Conservation (phyloP, 176 grass and related monocot genomes). For the Elaeis guineensis region DNA sequence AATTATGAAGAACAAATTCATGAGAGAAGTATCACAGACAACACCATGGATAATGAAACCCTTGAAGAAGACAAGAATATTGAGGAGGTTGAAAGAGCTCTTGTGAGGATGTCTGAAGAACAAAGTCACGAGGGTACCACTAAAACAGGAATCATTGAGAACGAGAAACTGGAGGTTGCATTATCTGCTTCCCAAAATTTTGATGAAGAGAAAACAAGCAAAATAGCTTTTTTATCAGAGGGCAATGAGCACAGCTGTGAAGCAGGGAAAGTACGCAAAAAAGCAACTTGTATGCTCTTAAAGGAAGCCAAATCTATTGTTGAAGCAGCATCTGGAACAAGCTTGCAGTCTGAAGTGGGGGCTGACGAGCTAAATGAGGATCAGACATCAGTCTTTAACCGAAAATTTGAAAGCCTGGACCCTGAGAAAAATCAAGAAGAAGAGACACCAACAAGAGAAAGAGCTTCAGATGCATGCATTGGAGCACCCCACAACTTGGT, state of each 20-base stretch:
- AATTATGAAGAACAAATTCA: neutral
- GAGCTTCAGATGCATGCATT: neutral
- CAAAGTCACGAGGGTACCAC: neutral
- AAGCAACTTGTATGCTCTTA: too few relatives aligned
- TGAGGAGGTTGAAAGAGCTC: neutral
- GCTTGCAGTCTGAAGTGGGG: neutral
- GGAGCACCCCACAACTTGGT: neutral
- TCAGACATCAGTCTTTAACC: neutral
- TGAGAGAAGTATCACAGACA: neutral
- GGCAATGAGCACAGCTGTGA: neutral
- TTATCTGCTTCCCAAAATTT: neutral
- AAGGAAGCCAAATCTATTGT: too few relatives aligned
- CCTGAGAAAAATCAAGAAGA: constrained; percentile 3
- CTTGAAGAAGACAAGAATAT: neutral
- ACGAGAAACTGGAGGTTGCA: neutral
- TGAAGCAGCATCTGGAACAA: too few relatives aligned
- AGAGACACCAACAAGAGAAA: constrained; percentile 2
- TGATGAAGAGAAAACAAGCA: neutral
- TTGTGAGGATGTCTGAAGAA: neutral
- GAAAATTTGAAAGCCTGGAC: neutral
- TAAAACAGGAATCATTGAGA: neutral
- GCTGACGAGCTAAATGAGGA: neutral
- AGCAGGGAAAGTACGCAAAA: too few relatives aligned
- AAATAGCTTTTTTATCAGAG: neutral
- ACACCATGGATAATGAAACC: neutral